Conservation (phyloP, 1,284 basidiomycete genomes). For the Boletus sp. region DNA sequence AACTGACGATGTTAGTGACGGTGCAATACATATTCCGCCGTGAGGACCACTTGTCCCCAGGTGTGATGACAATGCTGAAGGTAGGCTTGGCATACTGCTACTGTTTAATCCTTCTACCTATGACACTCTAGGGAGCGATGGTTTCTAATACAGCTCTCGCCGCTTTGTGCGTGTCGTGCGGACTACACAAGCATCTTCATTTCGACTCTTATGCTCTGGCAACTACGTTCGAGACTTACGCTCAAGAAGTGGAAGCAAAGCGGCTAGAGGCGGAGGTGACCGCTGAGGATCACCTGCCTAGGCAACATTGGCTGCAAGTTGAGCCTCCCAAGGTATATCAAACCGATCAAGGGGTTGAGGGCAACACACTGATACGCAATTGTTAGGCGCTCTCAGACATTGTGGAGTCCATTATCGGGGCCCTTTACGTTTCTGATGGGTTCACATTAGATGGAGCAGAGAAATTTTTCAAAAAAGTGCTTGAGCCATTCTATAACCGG, state of each 20-base stretch:
- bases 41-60: constrained; percentile 60
- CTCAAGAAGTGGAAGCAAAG: constrained; percentile 43
- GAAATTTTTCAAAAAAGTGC: constrained; percentile 58
- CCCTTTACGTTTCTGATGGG: constrained; percentile 69
- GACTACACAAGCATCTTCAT: constrained; percentile 58
- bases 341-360: not conserved
- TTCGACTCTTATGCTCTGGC: constrained; percentile 52
- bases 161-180: constrained; percentile 64
- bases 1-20: constrained; percentile 49
- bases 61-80: constrained; percentile 72
- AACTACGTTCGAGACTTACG: constrained; percentile 51
- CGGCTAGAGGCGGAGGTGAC: constrained; percentile 49
- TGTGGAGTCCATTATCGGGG: constrained; percentile 72
- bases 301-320: constrained; percentile 73
- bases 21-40: constrained; percentile 64
- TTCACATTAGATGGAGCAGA: constrained; percentile 58
- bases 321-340: constrained; percentile 67
- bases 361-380: constrained; percentile 13
- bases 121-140: constrained; percentile 60
- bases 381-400: constrained; percentile 67
- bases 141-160: constrained; percentile 73
- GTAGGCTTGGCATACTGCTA: constrained; percentile 33
- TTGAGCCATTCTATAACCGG: constrained; percentile 71
- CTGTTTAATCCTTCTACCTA: constrained; percentile 7
- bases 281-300: constrained; percentile 46